Evolutionary conservation across 495 filamentous ascomycete species (phyloP).

Genomic region (Penicillium manginii): DNA sequence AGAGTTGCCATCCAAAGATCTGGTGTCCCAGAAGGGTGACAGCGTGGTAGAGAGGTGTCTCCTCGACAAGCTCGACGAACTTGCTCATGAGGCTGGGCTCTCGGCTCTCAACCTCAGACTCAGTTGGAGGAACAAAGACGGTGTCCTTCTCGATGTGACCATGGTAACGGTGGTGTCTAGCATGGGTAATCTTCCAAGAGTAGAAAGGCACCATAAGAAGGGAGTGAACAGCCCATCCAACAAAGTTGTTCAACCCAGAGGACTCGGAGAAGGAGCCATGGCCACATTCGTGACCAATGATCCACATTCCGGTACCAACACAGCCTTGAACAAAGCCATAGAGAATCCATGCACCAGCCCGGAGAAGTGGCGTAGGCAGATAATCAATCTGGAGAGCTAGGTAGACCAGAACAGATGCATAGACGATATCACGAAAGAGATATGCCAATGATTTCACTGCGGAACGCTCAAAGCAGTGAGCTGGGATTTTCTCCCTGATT

Average conservation of each 20-base stretch:
- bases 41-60: conserved; percentile 57
- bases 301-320: conserved; percentile 33
- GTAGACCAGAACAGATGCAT: conserved; percentile 27
- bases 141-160: conserved; percentile 63
- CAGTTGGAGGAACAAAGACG: conserved; percentile 59
- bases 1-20: conserved; percentile 59
- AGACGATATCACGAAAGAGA: conserved; percentile 22
- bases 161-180: conserved; percentile 70
- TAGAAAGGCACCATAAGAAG: conserved; percentile 71
- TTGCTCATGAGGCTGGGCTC: conserved; percentile 38
- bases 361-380: conserved; percentile 23
- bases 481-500: conserved; percentile 25
- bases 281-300: conserved; percentile 33
- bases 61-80: conserved; percentile 54
- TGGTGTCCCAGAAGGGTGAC: conserved; percentile 56
- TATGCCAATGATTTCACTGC: conserved; percentile 20
- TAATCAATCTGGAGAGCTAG: conserved; percentile 29
- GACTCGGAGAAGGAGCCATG: conserved; percentile 70
- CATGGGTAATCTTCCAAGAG: conserved; percentile 77
- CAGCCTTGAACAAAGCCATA: conserved; percentile 32
- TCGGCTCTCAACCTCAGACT: conserved; percentile 41
- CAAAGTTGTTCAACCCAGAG: conserved; percentile 63
- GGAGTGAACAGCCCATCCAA: conserved; percentile 70
- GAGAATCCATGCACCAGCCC: conserved; percentile 23
- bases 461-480: conserved; percentile 34